These are phyloP conservation scores for Lathyrus aphaca DNA, from an alignment of 306 rosid genomes.

Conservation along the genomic window DNA sequence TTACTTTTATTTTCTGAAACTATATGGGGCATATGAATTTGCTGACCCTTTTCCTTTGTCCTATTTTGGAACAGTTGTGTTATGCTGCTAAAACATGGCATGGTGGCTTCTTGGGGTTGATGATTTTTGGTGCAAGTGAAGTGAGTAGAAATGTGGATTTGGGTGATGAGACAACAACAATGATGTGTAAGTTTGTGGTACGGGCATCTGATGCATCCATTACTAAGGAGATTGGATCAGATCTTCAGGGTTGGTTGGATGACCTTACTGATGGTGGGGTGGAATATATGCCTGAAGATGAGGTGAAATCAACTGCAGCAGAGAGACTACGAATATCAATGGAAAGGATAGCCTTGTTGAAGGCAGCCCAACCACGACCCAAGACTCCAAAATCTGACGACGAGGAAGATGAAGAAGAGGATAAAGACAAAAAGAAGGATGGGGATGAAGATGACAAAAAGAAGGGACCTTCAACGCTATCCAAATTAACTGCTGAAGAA, in stretches of 20 bases:
- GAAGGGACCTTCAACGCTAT: conserved; percentile 89
- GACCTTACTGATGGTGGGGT: conserved; percentile 99
- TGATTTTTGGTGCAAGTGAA: conserved; percentile 99
- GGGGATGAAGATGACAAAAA: conserved; percentile 59
- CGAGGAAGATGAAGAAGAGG: conserved; percentile 56
- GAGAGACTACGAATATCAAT: conserved; percentile 94
- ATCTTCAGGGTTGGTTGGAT: conserved; percentile 96
- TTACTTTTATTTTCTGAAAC: conserved; percentile 27
- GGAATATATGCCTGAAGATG: conserved; percentile 98
- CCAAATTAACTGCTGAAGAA: conserved; percentile 92
- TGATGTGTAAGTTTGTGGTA: conserved; percentile 93
- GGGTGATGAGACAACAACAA: conserved; percentile 96
- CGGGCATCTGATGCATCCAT: conserved; percentile 94
- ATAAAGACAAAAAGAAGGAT: conserved; percentile 52
- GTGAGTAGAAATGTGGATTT: conserved; percentile 95
- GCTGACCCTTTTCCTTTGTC: conserved; percentile 9
- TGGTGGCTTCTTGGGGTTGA: conserved; percentile 94
- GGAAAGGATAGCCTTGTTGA: conserved; percentile 92
- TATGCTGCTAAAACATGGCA: conserved; percentile 98
- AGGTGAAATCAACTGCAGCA: conserved; percentile 85
- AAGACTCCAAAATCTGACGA: conserved; percentile 67
- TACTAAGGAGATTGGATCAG: conserved; percentile 89
- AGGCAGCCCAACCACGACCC: conserved; percentile 88
- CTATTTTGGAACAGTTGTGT: conserved; percentile 62
- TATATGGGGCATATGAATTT: conserved; percentile 1